phyloP scores from a whole-genome alignment of 305 asterid species.

The Ajuga reptans region DNA sequence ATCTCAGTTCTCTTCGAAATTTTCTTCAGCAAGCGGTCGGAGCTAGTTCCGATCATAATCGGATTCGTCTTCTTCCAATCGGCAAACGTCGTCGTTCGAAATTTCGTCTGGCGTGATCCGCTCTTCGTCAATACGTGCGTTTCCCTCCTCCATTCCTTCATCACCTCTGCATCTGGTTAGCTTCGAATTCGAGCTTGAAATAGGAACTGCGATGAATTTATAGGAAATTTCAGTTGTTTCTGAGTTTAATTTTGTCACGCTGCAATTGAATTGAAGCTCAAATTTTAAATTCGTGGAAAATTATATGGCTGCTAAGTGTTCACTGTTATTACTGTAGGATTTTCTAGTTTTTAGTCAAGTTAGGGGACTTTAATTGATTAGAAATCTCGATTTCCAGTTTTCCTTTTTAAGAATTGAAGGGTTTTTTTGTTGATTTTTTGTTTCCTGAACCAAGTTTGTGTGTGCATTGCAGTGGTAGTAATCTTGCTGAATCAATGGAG shows the following conservation, averaged over 20 bases:
- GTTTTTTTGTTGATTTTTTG: neutral
- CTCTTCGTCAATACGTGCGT: constrained; percentile 78
- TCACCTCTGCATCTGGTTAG: constrained; percentile 60
- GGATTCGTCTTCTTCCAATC: constrained; percentile 64
- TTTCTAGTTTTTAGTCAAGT: neutral
- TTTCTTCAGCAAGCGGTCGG: constrained; percentile 52
- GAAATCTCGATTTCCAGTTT: neutral
- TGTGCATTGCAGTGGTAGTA: constrained; percentile 39
- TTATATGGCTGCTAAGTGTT: neutral
- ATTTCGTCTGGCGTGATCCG: constrained; percentile 48
- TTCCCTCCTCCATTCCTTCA: constrained; percentile 79
- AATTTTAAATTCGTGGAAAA: neutral
- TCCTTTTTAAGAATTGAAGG: neutral
- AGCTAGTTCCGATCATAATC: constrained; percentile 46
- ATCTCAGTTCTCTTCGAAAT: constrained; percentile 64
- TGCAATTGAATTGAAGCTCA: neutral
- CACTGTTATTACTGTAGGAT: neutral
- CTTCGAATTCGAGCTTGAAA: constrained; percentile 5
- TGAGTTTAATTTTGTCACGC: neutral
- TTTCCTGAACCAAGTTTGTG: neutral
- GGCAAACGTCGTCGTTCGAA: constrained; percentile 60
- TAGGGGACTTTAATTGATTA: neutral
- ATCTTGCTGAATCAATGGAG: constrained; percentile 50
- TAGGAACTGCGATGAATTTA: neutral
- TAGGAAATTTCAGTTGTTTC: neutral